Base-by-base conservation (phyloP, 345 rosid genomes). In the Odontarrhena argentea region DNA sequence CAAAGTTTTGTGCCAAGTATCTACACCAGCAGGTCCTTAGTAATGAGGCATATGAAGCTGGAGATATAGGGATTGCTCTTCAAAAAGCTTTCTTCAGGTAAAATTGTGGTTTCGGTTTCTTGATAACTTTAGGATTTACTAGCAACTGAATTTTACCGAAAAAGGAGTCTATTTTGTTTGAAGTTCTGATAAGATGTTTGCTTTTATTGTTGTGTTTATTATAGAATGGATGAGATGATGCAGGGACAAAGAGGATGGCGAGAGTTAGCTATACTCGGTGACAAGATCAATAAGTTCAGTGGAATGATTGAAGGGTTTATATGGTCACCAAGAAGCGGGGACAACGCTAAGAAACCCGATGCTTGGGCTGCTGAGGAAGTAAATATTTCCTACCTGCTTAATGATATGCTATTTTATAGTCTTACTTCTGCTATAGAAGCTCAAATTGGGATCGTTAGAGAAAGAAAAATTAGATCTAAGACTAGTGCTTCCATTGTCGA, bases 171-270 rank as follows among this genome's bases (percentile, higher is more conserved):
- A 1, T 2, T 28, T 47, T 37, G 7, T 38, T 24, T 44, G 55
- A 70, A 44, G 34, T 62, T 70, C 41, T 8, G 41, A 4, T 35
- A 2, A 25, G 44, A 5, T 61, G 59, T 63, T 73, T 65, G 30
- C 28, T 43, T 8, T 72, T 40, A 36, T 46, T 43, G 56, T 9
- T 42, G 13, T 60, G 53, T 49, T 71, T 42, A 32, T 22, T 74
- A 61, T 79, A 89, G 95, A 74, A 92, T 89, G 98, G 98, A 92
- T 69, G 98, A 89, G 79, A 89, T 92, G 98, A 92, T 92, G 98
- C 85, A 85, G 15, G 98, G 98, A 55, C 98, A 92, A 78, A 81
- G 91, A 78, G 91, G 98, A 53, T 92, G 98, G 98, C 83, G 96
- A 59, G 98, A 92, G 67, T 76, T 92, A 65, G 92, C 96, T 74